Evolutionary conservation across 495 filamentous ascomycete species (phyloP).

Genomic region (Talaromyces nanjingensis): DNA sequence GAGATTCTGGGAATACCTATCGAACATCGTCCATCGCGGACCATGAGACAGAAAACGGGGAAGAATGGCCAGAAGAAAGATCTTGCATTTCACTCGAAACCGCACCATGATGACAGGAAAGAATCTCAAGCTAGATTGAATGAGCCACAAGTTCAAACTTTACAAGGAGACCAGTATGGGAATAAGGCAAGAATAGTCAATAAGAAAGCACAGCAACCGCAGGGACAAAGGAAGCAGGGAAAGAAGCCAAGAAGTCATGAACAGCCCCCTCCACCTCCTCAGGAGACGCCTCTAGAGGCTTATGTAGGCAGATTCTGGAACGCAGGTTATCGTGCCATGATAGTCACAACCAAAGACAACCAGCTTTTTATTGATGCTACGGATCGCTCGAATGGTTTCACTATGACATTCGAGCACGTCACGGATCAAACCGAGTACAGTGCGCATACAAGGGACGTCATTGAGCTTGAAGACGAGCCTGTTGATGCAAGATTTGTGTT

Average conservation of each 20-base stretch:
- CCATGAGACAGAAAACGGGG: background rate
- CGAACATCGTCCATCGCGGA: background rate
- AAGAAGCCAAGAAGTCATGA: background rate
- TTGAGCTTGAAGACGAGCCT: slow-evolving; percentile 7
- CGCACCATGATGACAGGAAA: background rate
- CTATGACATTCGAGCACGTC: slow-evolving; percentile 12
- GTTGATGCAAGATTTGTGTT: slow-evolving; percentile 18
- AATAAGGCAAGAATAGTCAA: background rate
- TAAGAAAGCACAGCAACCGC: background rate
- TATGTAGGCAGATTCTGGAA: slow-evolving; percentile 15
- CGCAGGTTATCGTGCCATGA: slow-evolving; percentile 13
- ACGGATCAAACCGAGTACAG: slow-evolving; percentile 5
- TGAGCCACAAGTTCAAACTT: background rate
- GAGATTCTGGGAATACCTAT: slow-evolving; percentile 8
- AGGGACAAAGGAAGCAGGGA: background rate
- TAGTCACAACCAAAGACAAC: slow-evolving; percentile 16
- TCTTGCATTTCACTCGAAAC: background rate
- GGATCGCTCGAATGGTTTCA: slow-evolving; percentile 23
- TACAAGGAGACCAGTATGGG: background rate
- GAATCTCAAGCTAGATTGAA: background rate
- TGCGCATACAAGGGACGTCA: slow-evolving; percentile 1
- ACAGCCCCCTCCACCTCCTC: background rate
- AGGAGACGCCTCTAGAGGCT: slow-evolving; percentile 7
- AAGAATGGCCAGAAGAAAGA: background rate
- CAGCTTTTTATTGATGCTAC: slow-evolving; percentile 27